Base-by-base conservation (phyloP, 2,329 filamentous ascomycete species). In the Fusarium napiforme region DNA sequence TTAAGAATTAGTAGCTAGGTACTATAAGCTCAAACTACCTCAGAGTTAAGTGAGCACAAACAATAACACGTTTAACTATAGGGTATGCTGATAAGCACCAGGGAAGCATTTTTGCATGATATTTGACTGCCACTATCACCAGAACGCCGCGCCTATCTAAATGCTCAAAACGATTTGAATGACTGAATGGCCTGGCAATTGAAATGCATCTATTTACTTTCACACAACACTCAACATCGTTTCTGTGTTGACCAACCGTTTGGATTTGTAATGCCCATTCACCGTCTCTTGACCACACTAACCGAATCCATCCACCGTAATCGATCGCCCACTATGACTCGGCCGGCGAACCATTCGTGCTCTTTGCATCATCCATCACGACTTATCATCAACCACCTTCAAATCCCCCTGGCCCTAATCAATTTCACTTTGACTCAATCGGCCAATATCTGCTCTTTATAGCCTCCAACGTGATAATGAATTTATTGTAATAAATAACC, bases 291-390 rank as follows among this genome's bases (percentile, higher is more conserved):
- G 9, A 30, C 4, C 15, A 16, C 56, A 60, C 71, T 73, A 74
- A 63, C 72, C 67, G 1, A n/a, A 57, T 65, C n/a, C 26, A 53
- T 57, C 42, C n/a, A 63, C 72, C 68, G 64, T 74, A 53, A 53
- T 58, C 23, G 10, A 53, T 32, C 32, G 47, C 37, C 59, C 46
- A 28, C 34, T 61, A 67, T 74, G 72, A 74, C 72, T 73, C 72
- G 60, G 43, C 34, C 72, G 72, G 72, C 71, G 59, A 75, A 75
- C 65, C 53, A 63, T 69, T 61, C 60, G 61, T 52, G 28, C 60
- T 75, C 73, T 66, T 74, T 65, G 65, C 75, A 77, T 75, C 75
- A 75, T 67, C 66, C 53, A 74, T 74, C 69, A 70, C 58, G 57
- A 72, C 67, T 59, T 46, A 59, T 74, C 52, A 60, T 70, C 45